Base-by-base conservation (phyloP, 1,284 basidiomycete species). In the Marasmius fiardii region DNA sequence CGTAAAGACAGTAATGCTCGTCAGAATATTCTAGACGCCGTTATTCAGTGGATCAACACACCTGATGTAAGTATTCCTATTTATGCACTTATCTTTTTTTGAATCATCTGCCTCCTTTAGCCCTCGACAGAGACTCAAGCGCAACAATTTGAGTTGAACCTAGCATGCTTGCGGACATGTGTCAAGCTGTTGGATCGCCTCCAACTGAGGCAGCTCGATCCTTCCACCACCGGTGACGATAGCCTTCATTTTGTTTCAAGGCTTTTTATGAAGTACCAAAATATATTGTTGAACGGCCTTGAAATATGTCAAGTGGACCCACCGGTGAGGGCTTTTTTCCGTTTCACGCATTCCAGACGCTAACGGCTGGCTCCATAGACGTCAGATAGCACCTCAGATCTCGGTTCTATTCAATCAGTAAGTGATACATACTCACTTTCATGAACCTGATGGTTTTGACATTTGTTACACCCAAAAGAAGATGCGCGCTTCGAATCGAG, bases 171-270 rank as follows among this genome's bases (percentile, higher is more conserved):
- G 41, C 81, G 82, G 16, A 87, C 90, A 0, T 77, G 81, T 21
- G 87, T 92, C 23, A 87, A 83, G 51, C 73, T 94, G n/a, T 75
- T 93, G 43, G 90, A 95, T 61, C 81, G 85, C 21, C 71, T 95
- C 4, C 81, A 86, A 53, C 74, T 95, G n/a, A 76, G 80, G 50
- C 74, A 82, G 1, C 70, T 81, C 2, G 89, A 90, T 57, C 66
- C 70, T 1, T 65, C 76, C 0, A 76, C 78, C 11, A 78, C 82
- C 24, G 81, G 80, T 1, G 89, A 92, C 58, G 84, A 90, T 54
- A 75, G 78, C 33, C 75, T 79, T 0, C 88, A 91, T 63, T 83
- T 84, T 31, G 81, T 89, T 28, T 86, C 90, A 2, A 78, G 92
- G 26, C 68, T 92, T 28, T 94, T 94, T 72, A 85, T 88, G 62